Base-by-base conservation (phyloP, 2,329 filamentous ascomycete species). In the Scedosporium dehoogii region DNA sequence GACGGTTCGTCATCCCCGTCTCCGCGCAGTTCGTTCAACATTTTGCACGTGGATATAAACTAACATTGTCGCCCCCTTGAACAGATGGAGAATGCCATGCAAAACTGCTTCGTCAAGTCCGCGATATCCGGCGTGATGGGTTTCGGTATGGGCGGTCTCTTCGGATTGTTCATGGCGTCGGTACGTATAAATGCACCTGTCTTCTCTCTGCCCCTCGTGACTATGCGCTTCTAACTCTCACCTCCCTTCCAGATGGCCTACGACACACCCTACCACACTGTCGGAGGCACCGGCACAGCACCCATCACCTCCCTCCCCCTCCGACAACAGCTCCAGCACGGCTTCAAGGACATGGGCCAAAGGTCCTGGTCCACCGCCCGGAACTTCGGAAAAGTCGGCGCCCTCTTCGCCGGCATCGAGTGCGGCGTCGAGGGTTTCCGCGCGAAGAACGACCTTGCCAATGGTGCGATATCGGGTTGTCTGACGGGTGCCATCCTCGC, bases 101-200 rank as follows among this genome's bases (percentile, higher is more conserved):
- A 97, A 75, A 96, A 91, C 41, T 99, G 94, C 73, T 85, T 88
- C 25, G 87, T 87, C 63, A 99, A 99, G 76, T 90, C 91, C 18
- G 87, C 85, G 68, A 89, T 99, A 76, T 90, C 92, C 0, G 94
- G 93, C 63, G 90, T 89, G 25, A 96, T 96, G 85, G 94, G 94
- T 16, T 97, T 97, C 70, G 94, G 88, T 44, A 87, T 99, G 67
- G 94, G 94, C 66, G 94, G 92, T 70, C 80, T 96, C 53, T 99
- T 99, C 69, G 94, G 94, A 68, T 83, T 97, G 70, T 99, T 99
- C 80, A 99, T 97, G 93, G 91, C 92, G 64, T 94, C 90, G 71
- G 91, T 96, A 86, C 66, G 88, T 80, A 44, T 14, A 18, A 6
- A 5, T 42, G 38, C 64, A 62, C 59, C 61, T 41, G 62, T 53